phyloP scores from a whole-genome alignment of 257 asterid genomes.

The Rhazya stricta region DNA sequence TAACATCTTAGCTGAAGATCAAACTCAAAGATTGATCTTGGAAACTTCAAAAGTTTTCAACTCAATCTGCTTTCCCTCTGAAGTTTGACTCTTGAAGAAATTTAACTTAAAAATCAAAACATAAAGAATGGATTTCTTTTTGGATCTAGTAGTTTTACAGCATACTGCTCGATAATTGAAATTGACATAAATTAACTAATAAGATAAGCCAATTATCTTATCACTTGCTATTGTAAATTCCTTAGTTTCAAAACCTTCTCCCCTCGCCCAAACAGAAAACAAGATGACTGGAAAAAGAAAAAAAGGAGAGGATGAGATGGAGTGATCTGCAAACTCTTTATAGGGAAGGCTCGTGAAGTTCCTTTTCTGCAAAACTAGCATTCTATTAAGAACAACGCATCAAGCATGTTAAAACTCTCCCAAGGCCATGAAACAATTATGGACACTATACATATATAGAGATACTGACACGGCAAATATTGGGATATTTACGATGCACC shows the following conservation, averaged over 20 bases:
- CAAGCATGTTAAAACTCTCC: background rate
- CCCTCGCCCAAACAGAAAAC: no score
- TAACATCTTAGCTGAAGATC: background rate
- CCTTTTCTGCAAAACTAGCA: background rate
- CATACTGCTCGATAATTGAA: no score
- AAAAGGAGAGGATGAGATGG: background rate
- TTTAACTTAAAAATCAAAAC: background rate
- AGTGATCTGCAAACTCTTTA: background rate
- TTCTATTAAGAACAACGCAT: background rate
- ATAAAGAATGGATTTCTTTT: background rate
- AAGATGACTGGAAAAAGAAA: background rate
- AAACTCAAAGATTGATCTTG: background rate
- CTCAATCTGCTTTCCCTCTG: background rate
- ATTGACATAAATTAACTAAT: no score
- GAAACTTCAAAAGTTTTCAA: background rate
- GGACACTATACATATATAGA: background rate
- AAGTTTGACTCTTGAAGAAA: background rate
- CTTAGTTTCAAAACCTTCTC: no score
- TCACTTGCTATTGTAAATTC: no score
- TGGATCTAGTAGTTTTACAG: background rate
- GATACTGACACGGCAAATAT: background rate
- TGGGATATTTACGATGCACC: background rate
- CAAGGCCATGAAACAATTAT: background rate
- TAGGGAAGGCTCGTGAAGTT: background rate
- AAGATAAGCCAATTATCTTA: no score